Conservation (phyloP, 345 rosid species). For the Angophora floribunda region DNA sequence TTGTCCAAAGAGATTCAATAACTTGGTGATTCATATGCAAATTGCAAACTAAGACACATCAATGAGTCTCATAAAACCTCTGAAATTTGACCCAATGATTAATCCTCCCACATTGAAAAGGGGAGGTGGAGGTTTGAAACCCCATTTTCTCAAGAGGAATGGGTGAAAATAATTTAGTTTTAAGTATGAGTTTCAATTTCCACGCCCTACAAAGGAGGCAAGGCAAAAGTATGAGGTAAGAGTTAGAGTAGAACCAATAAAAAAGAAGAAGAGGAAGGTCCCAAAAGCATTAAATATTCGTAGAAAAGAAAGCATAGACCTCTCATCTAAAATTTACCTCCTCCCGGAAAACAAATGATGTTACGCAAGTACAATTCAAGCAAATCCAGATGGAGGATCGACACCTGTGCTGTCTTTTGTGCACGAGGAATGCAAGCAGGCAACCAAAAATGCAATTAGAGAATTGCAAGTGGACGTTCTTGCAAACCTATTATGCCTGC, state of each 20-base stretch:
- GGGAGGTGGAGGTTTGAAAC: no score
- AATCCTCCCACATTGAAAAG: no score
- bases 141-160: no score
- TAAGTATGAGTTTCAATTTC: no score
- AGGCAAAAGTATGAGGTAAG: no score
- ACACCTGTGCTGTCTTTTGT: not conserved
- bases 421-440: not conserved
- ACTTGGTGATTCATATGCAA: not conserved
- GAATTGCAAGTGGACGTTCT: not conserved
- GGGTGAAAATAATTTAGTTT: no score
- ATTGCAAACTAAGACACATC: not conserved
- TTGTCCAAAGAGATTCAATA: not conserved
- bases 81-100: no score
- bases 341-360: not conserved
- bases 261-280: no score
- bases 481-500: not conserved
- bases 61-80: no score
- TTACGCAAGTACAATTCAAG: not conserved
- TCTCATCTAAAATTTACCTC: not conserved
- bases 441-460: not conserved
- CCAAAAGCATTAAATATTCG: no score
- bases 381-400: not conserved
- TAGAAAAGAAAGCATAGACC: not conserved
- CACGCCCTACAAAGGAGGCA: no score
- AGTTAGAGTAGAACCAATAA: no score